Conservation (phyloP, 1,139 yeast genomes). For the Meyerozyma sp. region DNA sequence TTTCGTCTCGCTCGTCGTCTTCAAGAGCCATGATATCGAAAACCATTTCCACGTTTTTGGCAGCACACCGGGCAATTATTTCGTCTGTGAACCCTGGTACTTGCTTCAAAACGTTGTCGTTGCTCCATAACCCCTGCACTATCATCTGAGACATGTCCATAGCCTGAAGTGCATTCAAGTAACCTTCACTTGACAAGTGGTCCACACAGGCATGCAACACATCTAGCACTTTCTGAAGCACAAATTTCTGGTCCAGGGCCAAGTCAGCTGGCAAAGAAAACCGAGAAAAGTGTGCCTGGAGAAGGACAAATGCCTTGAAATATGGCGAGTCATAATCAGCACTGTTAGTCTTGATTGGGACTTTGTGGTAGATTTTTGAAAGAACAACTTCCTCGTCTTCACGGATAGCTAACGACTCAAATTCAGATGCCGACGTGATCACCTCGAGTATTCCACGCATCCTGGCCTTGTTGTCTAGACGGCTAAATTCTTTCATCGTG, state of each 20-base stretch:
- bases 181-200: conserved; percentile 74
- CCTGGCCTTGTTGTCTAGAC: conserved; percentile 52
- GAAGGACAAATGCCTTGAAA: conserved; percentile 65
- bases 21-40: conserved; percentile 85
- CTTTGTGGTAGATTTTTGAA: conserved; percentile 44
- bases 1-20: conserved; percentile 63
- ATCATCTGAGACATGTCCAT: conserved; percentile 91
- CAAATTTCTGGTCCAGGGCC: conserved; percentile 46
- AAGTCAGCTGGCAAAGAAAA: conserved; percentile 55
- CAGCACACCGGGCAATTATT: conserved; percentile 53
- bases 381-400: conserved; percentile 50
- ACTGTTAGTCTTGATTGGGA: conserved; percentile 51
- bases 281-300: conserved; percentile 81
- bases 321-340: conserved; percentile 48
- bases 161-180: conserved; percentile 69
- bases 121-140: conserved; percentile 78
- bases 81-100: conserved; percentile 60
- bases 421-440: conserved; percentile 64
- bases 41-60: conserved; percentile 59
- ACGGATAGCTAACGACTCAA: conserved; percentile 58
- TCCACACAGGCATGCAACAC: conserved; percentile 70
- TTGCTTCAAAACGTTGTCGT: conserved; percentile 76
- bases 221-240: conserved; percentile 45
- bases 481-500: conserved; percentile 58
- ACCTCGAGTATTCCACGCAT: conserved; percentile 62